Percentiles rank a stretch among this genome's conserved stretches.
Evolutionary conservation across 2,329 filamentous ascomycete genomes (phyloP).

Genomic region (Golovinomyces cichoracearum): DNA sequence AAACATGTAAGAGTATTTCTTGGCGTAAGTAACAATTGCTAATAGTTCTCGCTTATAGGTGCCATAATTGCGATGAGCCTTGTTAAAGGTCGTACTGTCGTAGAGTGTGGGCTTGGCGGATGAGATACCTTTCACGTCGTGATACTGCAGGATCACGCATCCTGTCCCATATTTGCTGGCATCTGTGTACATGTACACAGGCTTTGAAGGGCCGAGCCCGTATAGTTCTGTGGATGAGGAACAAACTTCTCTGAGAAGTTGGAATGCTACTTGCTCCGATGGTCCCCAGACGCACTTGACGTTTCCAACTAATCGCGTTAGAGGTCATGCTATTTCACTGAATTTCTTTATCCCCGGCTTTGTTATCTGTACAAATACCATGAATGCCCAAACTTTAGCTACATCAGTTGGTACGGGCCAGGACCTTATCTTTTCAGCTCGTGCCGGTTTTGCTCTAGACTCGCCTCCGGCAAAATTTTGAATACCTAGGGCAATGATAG

Average conservation of each 20-base stretch:
- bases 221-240: not conserved
- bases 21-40: not conserved
- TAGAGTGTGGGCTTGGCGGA: not conserved
- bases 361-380: not conserved
- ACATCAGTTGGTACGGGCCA: not conserved
- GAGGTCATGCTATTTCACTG: not conserved
- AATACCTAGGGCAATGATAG: not conserved
- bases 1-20: not conserved
- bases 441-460: not conserved
- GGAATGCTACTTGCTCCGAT: not conserved
- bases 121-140: not conserved
- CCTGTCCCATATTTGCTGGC: not conserved
- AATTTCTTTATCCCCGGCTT: not conserved
- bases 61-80: not conserved
- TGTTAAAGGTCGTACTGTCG: not conserved
- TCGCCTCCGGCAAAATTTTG: not conserved
- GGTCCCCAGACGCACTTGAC: not conserved
- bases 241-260: not conserved
- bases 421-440: not conserved
- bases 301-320: not conserved
- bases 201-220: not conserved
- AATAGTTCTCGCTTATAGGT: not conserved
- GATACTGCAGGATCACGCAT: not conserved
- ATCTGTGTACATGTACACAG: not conserved
- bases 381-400: not conserved